Conservation (phyloP, 1,139 yeast species). For the Pichia cactophila region DNA sequence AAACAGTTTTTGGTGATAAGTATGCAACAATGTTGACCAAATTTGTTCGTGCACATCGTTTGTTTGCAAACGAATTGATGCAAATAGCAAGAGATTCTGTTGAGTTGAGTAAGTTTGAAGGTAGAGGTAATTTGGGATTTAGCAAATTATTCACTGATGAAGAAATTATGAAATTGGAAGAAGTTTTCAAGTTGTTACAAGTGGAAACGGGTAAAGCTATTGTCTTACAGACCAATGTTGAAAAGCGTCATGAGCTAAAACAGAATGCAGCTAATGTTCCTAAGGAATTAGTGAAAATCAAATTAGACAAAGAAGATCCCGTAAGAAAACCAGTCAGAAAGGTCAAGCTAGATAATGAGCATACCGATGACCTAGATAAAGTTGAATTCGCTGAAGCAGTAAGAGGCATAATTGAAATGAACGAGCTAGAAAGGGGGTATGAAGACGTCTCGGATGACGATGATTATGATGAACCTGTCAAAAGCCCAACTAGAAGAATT, state of each 20-base stretch:
- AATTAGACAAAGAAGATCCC: neutral
- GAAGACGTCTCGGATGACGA: no score
- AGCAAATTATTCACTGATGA: conserved; percentile 2
- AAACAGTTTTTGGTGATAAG: conserved; percentile 10
- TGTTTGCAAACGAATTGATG: conserved; percentile 3
- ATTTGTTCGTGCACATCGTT: conserved; percentile 3
- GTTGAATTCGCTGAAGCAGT: neutral
- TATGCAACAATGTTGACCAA: conserved; percentile 9
- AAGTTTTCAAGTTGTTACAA: conserved; percentile 8
- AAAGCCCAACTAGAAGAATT: neutral
- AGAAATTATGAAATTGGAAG: conserved; percentile 9
- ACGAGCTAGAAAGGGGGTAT: no score
- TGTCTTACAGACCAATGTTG: neutral
- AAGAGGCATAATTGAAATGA: no score
- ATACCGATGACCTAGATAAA: no score
- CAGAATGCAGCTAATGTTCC: neutral
- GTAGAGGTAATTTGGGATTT: conserved; percentile 5
- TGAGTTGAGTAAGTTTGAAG: conserved; percentile 7
- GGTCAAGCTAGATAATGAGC: no score
- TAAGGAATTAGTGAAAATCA: no score
- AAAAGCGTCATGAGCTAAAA: neutral
- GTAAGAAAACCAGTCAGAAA: neutral
- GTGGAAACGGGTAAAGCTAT: neutral
- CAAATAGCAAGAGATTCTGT: conserved; percentile 6
- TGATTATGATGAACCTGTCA: neutral